Evolutionary conservation across 768 basidiomycete species (phyloP).

Genomic region (Artomyces pyxidatus): DNA sequence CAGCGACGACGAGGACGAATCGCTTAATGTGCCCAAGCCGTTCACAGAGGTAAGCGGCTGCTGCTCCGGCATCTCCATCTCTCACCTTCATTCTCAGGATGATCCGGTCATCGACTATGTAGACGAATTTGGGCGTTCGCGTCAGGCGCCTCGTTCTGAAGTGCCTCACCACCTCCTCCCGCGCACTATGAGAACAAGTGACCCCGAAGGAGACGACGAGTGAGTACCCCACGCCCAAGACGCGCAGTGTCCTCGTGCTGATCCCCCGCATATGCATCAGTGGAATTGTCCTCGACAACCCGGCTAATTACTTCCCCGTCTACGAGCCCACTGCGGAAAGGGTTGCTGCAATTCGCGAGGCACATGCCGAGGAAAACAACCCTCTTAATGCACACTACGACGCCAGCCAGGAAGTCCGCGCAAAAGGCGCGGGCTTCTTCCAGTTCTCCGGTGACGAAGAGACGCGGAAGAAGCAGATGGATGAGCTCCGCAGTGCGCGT

Average conservation of each 20-base stretch:
- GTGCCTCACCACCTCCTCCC: conserved; percentile 60
- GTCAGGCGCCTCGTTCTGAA: conserved; percentile 64
- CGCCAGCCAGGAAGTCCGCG: conserved; percentile 71
- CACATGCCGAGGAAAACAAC: conserved; percentile 60
- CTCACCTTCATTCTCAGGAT: conserved; percentile 33
- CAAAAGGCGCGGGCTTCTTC: conserved; percentile 87
- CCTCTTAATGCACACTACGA: conserved; percentile 78
- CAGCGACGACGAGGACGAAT: conserved; percentile 75
- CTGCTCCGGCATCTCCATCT: background rate
- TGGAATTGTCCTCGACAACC: no score
- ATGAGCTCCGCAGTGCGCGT: conserved; percentile 58
- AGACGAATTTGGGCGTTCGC: conserved; percentile 78
- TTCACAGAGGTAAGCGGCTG: conserved; percentile 32
- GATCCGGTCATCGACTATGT: conserved; percentile 81
- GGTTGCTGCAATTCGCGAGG: conserved; percentile 63
- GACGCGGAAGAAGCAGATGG: conserved; percentile 71
- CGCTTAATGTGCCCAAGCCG: conserved; percentile 49
- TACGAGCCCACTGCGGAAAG: conserved; percentile 82
- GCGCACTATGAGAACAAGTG: background rate
- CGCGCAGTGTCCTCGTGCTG: no score
- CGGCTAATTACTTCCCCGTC: conserved; percentile 78
- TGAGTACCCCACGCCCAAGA: no score
- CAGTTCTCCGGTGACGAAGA: conserved; percentile 87
- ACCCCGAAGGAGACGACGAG: conserved; percentile 20
- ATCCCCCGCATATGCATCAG: no score